These are phyloP conservation scores for Penicillium psychrosexuale DNA, from an alignment of 2,329 filamentous ascomycete species.

Conservation along the genomic window DNA sequence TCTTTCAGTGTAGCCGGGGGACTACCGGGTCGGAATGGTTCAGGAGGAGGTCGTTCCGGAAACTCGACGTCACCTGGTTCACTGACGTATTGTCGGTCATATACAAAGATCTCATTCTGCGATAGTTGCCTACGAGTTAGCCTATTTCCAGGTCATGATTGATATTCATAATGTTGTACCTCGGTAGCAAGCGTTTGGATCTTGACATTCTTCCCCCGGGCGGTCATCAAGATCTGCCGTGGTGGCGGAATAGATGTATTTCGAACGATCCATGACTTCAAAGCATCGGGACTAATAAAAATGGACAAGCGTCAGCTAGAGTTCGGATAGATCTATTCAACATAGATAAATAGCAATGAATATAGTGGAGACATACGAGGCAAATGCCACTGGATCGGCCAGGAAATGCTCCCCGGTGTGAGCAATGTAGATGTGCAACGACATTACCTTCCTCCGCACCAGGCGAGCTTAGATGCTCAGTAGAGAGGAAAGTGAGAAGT, in stretches of 20 bases:
- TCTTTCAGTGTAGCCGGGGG: constrained; percentile 79
- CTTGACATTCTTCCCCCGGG: constrained; percentile 79
- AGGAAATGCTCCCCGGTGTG: constrained; percentile 85
- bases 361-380: constrained; percentile 56
- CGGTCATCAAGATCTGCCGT: constrained; percentile 83
- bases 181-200: constrained; percentile 75
- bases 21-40: constrained; percentile 57
- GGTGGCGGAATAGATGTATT: constrained; percentile 70
- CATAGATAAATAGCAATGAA: not conserved
- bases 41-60: constrained; percentile 52
- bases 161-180: constrained; percentile 48
- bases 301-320: constrained; percentile 20
- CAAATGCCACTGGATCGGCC: constrained; percentile 71
- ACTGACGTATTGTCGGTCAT: constrained; percentile 72
- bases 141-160: not conserved
- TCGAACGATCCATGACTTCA: constrained; percentile 75
- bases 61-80: constrained; percentile 49
- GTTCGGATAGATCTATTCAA: constrained; percentile 3
- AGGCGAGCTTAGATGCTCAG: constrained; percentile 27
- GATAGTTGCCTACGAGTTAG: not conserved
- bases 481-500: constrained; percentile 20
- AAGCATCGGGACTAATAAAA: constrained; percentile 68
- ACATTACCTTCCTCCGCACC: constrained; percentile 60
- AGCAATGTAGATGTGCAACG: constrained; percentile 85
- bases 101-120: constrained; percentile 86